These are phyloP conservation scores for Suillus sp. DNA, from an alignment of 768 basidiomycete species.

Conservation along the genomic window DNA sequence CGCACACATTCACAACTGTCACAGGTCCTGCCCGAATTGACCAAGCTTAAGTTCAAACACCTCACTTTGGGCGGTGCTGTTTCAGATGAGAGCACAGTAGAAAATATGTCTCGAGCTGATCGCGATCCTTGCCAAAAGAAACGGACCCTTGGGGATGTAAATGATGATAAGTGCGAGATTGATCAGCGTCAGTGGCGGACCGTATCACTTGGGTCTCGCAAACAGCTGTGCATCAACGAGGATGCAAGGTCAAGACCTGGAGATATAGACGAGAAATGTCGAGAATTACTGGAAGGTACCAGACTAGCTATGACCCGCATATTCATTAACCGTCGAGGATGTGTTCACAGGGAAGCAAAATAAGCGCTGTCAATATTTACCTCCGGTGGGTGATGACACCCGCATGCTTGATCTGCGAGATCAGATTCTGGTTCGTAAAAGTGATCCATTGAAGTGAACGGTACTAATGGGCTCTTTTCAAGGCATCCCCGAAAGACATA, in stretches of 20 bases:
- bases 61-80: conserved; percentile 17
- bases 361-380: conserved; percentile 76
- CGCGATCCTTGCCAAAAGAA: conserved; percentile 15
- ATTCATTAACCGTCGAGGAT: conserved; percentile 12
- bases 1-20: conserved; percentile 95
- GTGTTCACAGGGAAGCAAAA: conserved; percentile 54
- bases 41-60: conserved; percentile 60
- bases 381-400: conserved; percentile 65
- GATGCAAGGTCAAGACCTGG: conserved; percentile 58
- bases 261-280: conserved; percentile 87
- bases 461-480: neutral
- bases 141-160: conserved; percentile 26
- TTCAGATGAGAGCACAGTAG: conserved; percentile 19
- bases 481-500: conserved; percentile 92
- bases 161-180: conserved; percentile 25
- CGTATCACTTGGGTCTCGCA: conserved; percentile 88
- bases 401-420: conserved; percentile 83
- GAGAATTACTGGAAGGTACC: conserved; percentile 74
- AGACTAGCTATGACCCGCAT: neutral
- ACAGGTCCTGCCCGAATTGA: conserved; percentile 86
- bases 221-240: conserved; percentile 92
- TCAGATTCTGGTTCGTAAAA: conserved; percentile 65
- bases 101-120: conserved; percentile 1
- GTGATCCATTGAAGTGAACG: neutral
- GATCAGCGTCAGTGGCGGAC: conserved; percentile 47